These are phyloP conservation scores for Simmondsia chinensis DNA, from an alignment of 148 eudicot species.

Conservation along the genomic window DNA sequence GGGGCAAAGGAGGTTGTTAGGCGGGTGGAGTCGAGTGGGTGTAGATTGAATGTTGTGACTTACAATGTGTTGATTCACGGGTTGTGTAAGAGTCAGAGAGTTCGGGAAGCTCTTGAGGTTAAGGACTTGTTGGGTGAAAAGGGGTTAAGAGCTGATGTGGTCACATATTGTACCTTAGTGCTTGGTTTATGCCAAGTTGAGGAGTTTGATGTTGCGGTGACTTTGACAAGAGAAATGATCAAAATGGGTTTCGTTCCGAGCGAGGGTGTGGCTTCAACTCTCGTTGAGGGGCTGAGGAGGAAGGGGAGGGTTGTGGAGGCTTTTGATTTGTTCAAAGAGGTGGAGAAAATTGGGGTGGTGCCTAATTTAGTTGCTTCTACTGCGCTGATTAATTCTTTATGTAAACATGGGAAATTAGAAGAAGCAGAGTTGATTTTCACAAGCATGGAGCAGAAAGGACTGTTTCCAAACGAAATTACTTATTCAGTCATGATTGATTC, in stretches of 20 bases:
- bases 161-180: constrained; percentile 65
- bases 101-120: constrained; percentile 52
- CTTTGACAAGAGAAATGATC: constrained; percentile 51
- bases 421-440: constrained; percentile 43
- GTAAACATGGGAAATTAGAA: constrained; percentile 48
- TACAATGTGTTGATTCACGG: constrained; percentile 77
- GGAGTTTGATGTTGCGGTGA: constrained; percentile 34
- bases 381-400: constrained; percentile 53
- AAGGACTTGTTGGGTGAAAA: constrained; percentile 35
- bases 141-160: constrained; percentile 56
- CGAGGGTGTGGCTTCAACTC: constrained; percentile 52
- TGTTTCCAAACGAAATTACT: constrained; percentile 54
- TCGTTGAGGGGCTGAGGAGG: constrained; percentile 72
- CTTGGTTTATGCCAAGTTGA: constrained; percentile 51
- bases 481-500: constrained; percentile 53
- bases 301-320: constrained; percentile 41
- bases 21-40: constrained; percentile 38
- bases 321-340: constrained; percentile 34
- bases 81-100: constrained; percentile 50
- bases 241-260: constrained; percentile 51
- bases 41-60: constrained; percentile 41
- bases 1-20: constrained; percentile 35
- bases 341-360: constrained; percentile 29
- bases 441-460: constrained; percentile 43
- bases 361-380: constrained; percentile 63